Conservation (phyloP, 2,329 filamentous ascomycete species). For the Colletotrichum agaves region DNA sequence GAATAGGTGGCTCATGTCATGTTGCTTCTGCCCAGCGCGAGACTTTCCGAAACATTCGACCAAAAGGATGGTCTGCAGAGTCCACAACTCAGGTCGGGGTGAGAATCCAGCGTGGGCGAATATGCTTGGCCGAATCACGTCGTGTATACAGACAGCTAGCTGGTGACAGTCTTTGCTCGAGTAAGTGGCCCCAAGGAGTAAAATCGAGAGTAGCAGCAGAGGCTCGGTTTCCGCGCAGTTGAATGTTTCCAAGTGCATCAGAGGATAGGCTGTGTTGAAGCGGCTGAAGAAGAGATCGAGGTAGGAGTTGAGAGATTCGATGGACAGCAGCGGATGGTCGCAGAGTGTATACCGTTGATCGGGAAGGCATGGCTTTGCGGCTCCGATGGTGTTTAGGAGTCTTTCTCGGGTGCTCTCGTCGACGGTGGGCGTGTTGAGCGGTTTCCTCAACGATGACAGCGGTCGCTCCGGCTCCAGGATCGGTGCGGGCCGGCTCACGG, state of each 20-base stretch:
- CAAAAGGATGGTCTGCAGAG: slow-evolving; percentile 68
- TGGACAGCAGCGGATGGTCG: slow-evolving; percentile 62
- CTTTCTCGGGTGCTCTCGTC: slow-evolving; percentile 53
- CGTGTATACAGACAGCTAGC: slow-evolving; percentile 70
- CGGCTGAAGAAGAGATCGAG: slow-evolving; percentile 68
- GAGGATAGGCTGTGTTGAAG: slow-evolving; percentile 70
- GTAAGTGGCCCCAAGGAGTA: slow-evolving; percentile 72
- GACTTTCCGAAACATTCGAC: slow-evolving; percentile 75
- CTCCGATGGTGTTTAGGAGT: slow-evolving; percentile 62
- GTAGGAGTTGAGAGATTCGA: slow-evolving; percentile 63
- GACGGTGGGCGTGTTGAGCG: slow-evolving; percentile 44
- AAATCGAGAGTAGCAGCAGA: slow-evolving; percentile 62
- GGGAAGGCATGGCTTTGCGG: slow-evolving; percentile 58
- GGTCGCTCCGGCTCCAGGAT: slow-evolving; percentile 31
- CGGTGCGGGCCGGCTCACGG: neutral
- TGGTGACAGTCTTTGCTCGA: slow-evolving; percentile 67
- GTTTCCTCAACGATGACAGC: slow-evolving; percentile 41
- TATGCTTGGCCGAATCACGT: slow-evolving; percentile 68
- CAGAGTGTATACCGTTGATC: slow-evolving; percentile 58
- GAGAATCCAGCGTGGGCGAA: slow-evolving; percentile 67
- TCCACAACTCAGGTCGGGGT: slow-evolving; percentile 68
- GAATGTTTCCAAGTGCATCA: slow-evolving; percentile 69
- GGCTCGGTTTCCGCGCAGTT: slow-evolving; percentile 60
- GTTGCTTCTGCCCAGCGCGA: slow-evolving; percentile 69
- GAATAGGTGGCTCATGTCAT: slow-evolving; percentile 70